Percentiles rank a stretch among this genome's conserved stretches.
phyloP scores from a whole-genome alignment of 140 eudicot genomes.

The Oenanthe javanica region DNA sequence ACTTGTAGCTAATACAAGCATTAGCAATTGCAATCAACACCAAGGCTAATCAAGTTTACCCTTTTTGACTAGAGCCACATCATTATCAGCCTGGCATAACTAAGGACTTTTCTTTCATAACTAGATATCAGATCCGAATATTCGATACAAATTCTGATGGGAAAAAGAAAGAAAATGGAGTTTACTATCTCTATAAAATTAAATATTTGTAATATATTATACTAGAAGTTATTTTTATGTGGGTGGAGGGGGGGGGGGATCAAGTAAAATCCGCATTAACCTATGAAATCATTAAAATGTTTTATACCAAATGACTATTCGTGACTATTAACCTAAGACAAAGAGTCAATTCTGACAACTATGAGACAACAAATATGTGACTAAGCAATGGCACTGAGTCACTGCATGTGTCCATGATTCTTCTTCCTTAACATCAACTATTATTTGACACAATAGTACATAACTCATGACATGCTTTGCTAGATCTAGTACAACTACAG shows the following conservation, averaged over 20 bases:
- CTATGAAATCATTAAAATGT: background rate
- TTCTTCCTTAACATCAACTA: background rate
- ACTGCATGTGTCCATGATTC: background rate
- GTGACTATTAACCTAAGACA: background rate
- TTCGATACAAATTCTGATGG: background rate
- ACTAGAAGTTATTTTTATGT: too few relatives aligned
- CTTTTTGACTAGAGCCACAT: slow-evolving; percentile 18
- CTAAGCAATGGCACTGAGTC: background rate
- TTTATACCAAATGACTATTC: background rate
- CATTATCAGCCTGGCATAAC: slow-evolving; percentile 2
- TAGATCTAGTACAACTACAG: background rate
- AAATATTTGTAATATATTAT: background rate
- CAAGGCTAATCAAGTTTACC: slow-evolving; percentile 10
- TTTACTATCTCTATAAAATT: background rate
- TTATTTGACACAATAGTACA: slow-evolving; percentile 4
- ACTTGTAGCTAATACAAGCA: background rate
- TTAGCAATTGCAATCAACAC: slow-evolving; percentile 6
- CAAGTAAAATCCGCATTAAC: background rate
- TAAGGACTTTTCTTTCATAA: background rate
- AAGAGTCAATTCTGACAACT: background rate
- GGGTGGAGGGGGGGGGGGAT: background rate
- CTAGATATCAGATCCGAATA: background rate
- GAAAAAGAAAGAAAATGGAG: background rate
- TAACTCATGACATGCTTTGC: background rate
- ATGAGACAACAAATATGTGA: background rate